A percentile compares a stretch with the other conserved stretches of the same genome.
phyloP scores from a whole-genome alignment of 345 rosid genomes.

The Ceriops decandra region DNA sequence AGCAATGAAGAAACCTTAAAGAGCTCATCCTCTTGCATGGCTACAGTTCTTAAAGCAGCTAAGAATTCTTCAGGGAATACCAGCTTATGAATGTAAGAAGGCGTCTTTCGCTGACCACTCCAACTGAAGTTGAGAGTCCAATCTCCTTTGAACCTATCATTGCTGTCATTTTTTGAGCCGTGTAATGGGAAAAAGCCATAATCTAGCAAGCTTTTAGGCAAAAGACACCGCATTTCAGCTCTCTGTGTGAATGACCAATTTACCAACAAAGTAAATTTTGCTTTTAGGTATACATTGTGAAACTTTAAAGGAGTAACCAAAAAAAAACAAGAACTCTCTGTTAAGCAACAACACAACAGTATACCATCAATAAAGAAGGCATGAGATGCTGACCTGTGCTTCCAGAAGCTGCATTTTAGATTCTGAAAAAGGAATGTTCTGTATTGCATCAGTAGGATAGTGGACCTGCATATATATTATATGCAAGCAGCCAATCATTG shows the following conservation, averaged over 20 bases:
- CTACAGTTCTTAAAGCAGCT: slow-evolving; percentile 73
- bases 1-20: slow-evolving; percentile 64
- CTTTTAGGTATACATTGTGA: neutral
- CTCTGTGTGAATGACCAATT: slow-evolving; percentile 45
- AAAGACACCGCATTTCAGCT: slow-evolving; percentile 75
- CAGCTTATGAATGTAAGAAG: slow-evolving; percentile 67
- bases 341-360: neutral
- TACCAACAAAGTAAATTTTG: slow-evolving; percentile 8
- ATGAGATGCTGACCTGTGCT: slow-evolving; percentile 56
- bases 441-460: slow-evolving; percentile 87
- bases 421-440: slow-evolving; percentile 56
- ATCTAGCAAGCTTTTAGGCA: slow-evolving; percentile 60
- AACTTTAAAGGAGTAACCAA: no score
- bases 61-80: slow-evolving; percentile 82
- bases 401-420: slow-evolving; percentile 78
- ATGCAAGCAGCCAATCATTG: neutral
- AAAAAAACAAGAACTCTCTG: neutral
- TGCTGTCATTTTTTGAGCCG: slow-evolving; percentile 34
- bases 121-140: slow-evolving; percentile 62
- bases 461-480: slow-evolving; percentile 49
- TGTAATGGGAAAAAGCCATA: slow-evolving; percentile 54
- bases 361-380: no score
- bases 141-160: slow-evolving; percentile 18
- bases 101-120: slow-evolving; percentile 79
- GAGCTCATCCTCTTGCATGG: slow-evolving; percentile 75